Conservation (phyloP, 2,329 filamentous ascomycete species). For the Scopulariopsis brevicaulis region DNA sequence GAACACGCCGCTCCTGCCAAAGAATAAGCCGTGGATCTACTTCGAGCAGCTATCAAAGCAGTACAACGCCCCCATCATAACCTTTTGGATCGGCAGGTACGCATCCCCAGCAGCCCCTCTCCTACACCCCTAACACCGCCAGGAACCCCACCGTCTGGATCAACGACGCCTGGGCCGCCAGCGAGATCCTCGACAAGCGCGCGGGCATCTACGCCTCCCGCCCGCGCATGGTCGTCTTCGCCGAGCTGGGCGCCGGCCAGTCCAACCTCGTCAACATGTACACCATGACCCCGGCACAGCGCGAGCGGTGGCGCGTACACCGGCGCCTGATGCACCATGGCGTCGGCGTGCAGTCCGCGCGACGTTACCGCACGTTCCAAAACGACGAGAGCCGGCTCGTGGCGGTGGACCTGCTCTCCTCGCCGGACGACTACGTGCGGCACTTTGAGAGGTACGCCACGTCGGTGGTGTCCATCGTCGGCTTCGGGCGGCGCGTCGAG, state of each 20-base stretch:
- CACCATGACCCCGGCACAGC: conserved; percentile 17
- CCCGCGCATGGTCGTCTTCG: conserved; percentile 35
- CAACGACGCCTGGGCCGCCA: conserved; percentile 35
- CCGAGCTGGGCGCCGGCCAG: conserved; percentile 30
- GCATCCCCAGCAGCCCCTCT: not conserved
- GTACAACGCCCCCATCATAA: conserved; percentile 37
- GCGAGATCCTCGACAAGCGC: conserved; percentile 42
- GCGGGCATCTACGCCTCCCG: conserved; percentile 37
- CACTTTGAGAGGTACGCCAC: conserved; percentile 32
- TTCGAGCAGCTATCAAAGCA: conserved; percentile 32
- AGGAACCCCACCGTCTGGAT: conserved; percentile 32
- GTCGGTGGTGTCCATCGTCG: conserved; percentile 43
- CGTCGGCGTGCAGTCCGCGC: conserved; percentile 9
- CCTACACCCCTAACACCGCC: not conserved
- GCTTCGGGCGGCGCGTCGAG: conserved; percentile 40
- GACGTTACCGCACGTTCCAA: conserved; percentile 11
- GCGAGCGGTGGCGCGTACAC: conserved; percentile 6
- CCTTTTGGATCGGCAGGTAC: conserved; percentile 36
- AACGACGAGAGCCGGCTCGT: conserved; percentile 11
- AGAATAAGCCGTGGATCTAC: conserved; percentile 44
- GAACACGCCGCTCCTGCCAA: conserved; percentile 42
- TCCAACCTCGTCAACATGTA: conserved; percentile 31
- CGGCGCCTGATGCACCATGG: conserved; percentile 11
- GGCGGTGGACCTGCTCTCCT: conserved; percentile 15
- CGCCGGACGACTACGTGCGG: conserved; percentile 13